Conservation (phyloP, 805 yeast genomes). For the Blastobotrys americana region DNA sequence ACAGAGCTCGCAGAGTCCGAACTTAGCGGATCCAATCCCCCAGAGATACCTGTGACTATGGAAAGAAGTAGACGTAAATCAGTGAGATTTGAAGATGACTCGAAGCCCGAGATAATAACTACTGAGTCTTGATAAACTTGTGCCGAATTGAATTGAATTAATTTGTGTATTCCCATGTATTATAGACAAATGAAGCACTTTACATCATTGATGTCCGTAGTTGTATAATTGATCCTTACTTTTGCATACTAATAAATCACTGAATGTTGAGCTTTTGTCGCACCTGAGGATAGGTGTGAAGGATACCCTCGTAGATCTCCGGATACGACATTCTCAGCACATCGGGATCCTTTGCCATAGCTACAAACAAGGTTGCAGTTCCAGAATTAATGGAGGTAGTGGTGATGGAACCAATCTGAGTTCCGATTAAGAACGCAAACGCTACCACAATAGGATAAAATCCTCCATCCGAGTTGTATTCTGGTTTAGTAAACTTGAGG, state of each 20-base stretch:
- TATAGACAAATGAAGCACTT: too few relatives aligned
- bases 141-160: too few relatives aligned
- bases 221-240: too few relatives aligned
- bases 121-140: too few relatives aligned
- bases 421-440: constrained; percentile 62
- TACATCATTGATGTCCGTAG: too few relatives aligned
- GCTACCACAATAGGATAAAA: constrained; percentile 70
- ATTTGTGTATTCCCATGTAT: too few relatives aligned
- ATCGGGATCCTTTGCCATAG: constrained; percentile 79
- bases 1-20: constrained; percentile 13
- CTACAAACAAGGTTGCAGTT: constrained; percentile 74
- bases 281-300: constrained; percentile 62
- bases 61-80: constrained; percentile 7
- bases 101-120: too few relatives aligned
- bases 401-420: constrained; percentile 67
- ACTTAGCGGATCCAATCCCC: constrained; percentile 4
- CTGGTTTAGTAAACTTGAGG: constrained; percentile 60
- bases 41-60: neutral
- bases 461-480: constrained; percentile 50
- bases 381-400: constrained; percentile 76
- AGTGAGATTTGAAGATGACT: constrained; percentile 12
- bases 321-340: constrained; percentile 70
- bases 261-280: constrained; percentile 40
- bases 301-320: constrained; percentile 54
- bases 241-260: neutral